Evolutionary conservation across 1,284 basidiomycete species (phyloP), one percentile per base, ranked within the genome.

Genomic region (Ceratobasidium sp.): DNA sequence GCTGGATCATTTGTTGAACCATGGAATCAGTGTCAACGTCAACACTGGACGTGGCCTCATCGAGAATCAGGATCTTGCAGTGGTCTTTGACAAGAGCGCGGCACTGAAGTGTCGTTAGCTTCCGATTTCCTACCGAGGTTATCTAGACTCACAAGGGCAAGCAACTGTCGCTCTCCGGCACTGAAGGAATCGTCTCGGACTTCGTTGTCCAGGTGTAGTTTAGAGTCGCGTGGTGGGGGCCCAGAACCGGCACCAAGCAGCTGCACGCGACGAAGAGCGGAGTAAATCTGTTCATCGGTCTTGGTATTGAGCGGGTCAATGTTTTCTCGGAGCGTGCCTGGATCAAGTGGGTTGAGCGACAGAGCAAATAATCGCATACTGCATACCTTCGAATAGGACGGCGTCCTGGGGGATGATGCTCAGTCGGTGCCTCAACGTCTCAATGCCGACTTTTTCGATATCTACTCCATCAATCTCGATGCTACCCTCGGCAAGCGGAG

Each of bases 1-100:
- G 85, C 78, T 89, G 88, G 74, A 95, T 92, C 0, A 92, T 93
- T 29, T 84, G 84, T 77, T 93, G 92, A 51, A 94, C 84, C 81
- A 90, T 90, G 1, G 90, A 86, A 80, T 94, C 92, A 34, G 91
- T 94, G 79, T 93, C 92, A 31, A 91, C 88, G 77, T 96, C 94
- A 22, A 95, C 91, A 62, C 86, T 92, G n/a, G 91, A 92, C 0
- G 93, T 94, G 0, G 92, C 92, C 81, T 94, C 91, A 77, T 90
- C 90, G 85, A 88, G 76, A 19, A 61, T 64, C 59, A 71, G 27
- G 39, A 61, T 16, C 13, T 19, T 69, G 34, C 62, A 59, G 24
- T 73, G 61, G 16, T 76, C 58, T 66, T 76, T 73, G 16, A 77
- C 59, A 51, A 34, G 24, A 48, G 72, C 63, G n/a, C 59, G 63